Evolutionary conservation across 2,329 filamentous ascomycete species (phyloP).

Genomic region (Myriangium duriaei): DNA sequence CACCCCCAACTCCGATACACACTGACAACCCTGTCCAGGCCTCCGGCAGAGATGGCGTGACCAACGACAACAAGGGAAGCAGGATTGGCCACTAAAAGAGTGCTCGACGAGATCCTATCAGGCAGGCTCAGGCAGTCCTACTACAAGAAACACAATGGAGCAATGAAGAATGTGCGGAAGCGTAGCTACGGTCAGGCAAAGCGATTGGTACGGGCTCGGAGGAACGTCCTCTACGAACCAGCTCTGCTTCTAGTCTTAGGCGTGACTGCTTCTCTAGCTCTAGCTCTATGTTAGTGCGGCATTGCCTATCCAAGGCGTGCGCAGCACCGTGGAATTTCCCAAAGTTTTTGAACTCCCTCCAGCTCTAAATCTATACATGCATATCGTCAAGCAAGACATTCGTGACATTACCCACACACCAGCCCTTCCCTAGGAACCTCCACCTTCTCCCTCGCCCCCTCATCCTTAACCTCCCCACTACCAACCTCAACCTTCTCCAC

Average conservation of each 20-base stretch:
- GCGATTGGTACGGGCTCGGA: no score
- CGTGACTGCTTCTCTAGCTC: not conserved
- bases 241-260: no score
- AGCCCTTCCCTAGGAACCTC: slow-evolving; percentile 14
- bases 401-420: slow-evolving; percentile 13
- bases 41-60: slow-evolving; percentile 30
- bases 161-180: no score
- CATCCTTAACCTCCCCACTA: slow-evolving; percentile 11
- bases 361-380: no score
- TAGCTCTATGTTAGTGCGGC: not conserved
- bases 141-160: no score
- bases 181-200: no score
- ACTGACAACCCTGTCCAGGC: slow-evolving; percentile 17
- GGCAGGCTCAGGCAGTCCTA: no score
- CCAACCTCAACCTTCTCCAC: slow-evolving; percentile 15
- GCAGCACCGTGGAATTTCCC: not conserved
- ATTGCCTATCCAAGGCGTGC: not conserved
- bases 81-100: slow-evolving; percentile 21
- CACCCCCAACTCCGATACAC: not conserved
- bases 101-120: no score
- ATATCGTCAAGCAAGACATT: no score
- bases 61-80: slow-evolving; percentile 29
- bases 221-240: no score
- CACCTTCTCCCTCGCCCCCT: slow-evolving; percentile 12
- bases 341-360: no score